Base-by-base conservation (phyloP, 2,329 filamentous ascomycete genomes). In the Ilyonectria robusta region DNA sequence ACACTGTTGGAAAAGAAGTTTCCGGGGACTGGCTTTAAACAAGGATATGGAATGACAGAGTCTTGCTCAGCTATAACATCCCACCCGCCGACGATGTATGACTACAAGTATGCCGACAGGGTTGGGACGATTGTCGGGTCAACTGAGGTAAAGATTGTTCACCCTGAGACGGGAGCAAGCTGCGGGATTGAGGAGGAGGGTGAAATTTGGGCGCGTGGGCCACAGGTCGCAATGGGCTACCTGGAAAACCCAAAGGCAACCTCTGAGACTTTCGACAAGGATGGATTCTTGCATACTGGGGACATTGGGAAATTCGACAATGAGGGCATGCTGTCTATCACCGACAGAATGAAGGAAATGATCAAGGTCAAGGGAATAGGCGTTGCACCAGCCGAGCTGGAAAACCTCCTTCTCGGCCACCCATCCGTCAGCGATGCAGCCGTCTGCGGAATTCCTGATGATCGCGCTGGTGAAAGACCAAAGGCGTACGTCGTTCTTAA, bases 11-110 rank as follows among this genome's bases (percentile, higher is more conserved):
- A 87, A 63, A 81, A 83, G 66, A 85, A 84, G 54, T 91, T 91
- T 72, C 89, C 89, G 0, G 79, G 84, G 1, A 88, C 86, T 0
- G 88, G 88, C 0, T 90, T 92, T 78, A 89, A 89, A 71, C 89
- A 91, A 73, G 89, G 88, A 1, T 92, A 91, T 72, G 90, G 90
- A 31, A 92, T 92, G 89, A 92, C 90, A 0, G 90, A 92, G 76
- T 87, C 84, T 0, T 92, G 88, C 75, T 84, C 82, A 2, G 91
- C 88, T 70, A 89, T 92, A 68, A 91, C 89, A 0, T 84, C 87
- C 0, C 89, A 91, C 60, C 87, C 89, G 6, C 85, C 85, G 0
- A 81, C 84, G 1, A 84, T 85, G 54, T 88, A 87, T 66, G 82
- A 82, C 13, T 92, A 87, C 79, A 84, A 86, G 54, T 88, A 91